A percentile compares a stretch with the other conserved stretches of the same genome.
Conservation (phyloP, 768 basidiomycete species). For the Leccinum incarnatum region DNA sequence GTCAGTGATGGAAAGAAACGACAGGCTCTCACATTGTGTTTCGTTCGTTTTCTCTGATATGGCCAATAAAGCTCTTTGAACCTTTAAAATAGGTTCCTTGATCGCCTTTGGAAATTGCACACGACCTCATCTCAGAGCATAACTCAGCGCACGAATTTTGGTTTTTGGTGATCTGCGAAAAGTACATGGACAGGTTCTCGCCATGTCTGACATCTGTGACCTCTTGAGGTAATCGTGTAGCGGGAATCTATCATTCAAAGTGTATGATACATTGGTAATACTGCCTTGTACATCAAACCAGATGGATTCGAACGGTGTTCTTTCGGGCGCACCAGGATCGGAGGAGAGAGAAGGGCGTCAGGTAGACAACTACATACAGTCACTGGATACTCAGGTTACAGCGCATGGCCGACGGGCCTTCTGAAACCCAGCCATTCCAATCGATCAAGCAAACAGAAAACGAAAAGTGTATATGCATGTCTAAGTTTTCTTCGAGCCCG, state of each 20-base stretch:
- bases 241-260: background rate
- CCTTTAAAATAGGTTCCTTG: background rate
- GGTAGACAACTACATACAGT: too few relatives aligned
- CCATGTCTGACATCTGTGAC: background rate
- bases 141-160: background rate
- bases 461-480: too few relatives aligned
- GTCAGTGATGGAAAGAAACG: background rate
- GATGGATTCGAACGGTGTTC: too few relatives aligned
- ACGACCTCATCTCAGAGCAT: background rate
- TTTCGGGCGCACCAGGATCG: too few relatives aligned
- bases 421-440: too few relatives aligned
- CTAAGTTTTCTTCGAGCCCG: too few relatives aligned
- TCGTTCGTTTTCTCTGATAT: background rate
- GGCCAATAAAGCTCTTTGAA: background rate
- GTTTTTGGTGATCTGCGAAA: background rate
- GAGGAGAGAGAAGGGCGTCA: too few relatives aligned
- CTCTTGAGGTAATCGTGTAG: background rate
- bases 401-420: too few relatives aligned
- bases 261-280: background rate
- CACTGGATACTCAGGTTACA: too few relatives aligned
- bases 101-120: background rate
- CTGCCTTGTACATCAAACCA: too few relatives aligned
- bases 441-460: too few relatives aligned
- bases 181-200: background rate
- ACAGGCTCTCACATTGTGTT: constrained; percentile 1